phyloP scores from a whole-genome alignment of 2,329 filamentous ascomycete species.

The Penicillium frequentans region DNA sequence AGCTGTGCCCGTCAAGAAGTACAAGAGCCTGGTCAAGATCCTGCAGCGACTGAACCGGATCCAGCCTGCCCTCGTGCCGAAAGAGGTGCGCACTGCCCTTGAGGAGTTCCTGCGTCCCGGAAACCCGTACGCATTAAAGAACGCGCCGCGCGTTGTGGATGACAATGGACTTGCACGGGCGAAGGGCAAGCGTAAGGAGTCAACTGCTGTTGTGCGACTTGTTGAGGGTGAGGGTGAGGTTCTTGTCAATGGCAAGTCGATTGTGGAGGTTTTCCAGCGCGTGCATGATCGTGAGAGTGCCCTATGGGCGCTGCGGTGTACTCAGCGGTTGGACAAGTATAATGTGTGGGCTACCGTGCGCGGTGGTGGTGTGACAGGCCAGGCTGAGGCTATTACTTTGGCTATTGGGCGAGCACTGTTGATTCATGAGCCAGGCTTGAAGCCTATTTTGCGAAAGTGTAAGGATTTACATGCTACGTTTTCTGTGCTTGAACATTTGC shows the following conservation, averaged over 20 bases:
- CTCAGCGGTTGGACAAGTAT: conserved; percentile 87
- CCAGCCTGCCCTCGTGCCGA: conserved; percentile 72
- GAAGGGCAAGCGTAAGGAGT: conserved; percentile 83
- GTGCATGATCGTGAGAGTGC: conserved; percentile 94
- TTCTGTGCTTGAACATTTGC: conserved; percentile 3
- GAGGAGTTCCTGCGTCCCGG: conserved; percentile 71
- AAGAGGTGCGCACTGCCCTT: conserved; percentile 66
- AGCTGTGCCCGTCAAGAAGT: conserved; percentile 72
- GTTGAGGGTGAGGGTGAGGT: conserved; percentile 93
- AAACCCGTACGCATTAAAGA: conserved; percentile 66
- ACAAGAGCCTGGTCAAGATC: conserved; percentile 71
- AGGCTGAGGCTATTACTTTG: conserved; percentile 91
- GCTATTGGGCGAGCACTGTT: conserved; percentile 84
- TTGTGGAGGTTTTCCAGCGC: conserved; percentile 78
- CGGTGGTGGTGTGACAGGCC: conserved; percentile 89
- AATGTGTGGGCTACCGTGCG: conserved; percentile 85
- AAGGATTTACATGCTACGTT: conserved; percentile 43
- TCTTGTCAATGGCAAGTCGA: conserved; percentile 82
- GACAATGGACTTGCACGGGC: conserved; percentile 75
- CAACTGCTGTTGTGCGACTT: conserved; percentile 78
- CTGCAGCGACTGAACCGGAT: conserved; percentile 83
- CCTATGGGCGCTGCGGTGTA: conserved; percentile 83
- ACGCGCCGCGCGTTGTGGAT: conserved; percentile 67
- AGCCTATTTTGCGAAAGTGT: conserved; percentile 86
- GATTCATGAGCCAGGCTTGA: conserved; percentile 89